Conservation (phyloP, 768 basidiomycete species). For the Xerocomellus intermedius region DNA sequence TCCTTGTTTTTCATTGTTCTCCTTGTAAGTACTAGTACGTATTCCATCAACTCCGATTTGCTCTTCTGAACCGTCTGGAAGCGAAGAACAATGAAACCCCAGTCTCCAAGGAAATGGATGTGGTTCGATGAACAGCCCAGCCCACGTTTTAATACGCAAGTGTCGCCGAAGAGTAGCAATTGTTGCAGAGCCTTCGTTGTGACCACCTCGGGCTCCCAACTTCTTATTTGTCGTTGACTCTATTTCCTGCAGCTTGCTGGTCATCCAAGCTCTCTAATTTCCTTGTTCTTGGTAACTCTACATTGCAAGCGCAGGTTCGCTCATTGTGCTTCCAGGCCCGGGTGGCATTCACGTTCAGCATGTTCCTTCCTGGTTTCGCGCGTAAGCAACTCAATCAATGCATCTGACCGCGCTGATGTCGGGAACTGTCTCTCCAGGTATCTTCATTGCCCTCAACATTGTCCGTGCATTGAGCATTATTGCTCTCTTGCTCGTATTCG, state of each 20-base stretch:
- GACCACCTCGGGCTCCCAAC: not conserved
- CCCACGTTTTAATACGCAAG: not conserved
- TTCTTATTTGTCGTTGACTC: not conserved
- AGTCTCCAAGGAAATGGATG: conserved; percentile 26
- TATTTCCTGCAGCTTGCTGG: conserved; percentile 26
- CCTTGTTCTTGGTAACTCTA: not conserved
- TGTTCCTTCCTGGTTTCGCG: conserved; percentile 29
- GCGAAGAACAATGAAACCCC: conserved; percentile 25
- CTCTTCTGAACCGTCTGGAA: not conserved
- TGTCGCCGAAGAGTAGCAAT: not conserved
- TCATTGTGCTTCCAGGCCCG: not conserved
- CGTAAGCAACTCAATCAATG: conserved; percentile 16
- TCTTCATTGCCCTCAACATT: conserved; percentile 77
- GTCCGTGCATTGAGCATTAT: conserved; percentile 75
- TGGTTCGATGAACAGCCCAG: not conserved
- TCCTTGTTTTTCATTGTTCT: conserved; percentile 25
- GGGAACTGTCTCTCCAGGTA: conserved; percentile 26
- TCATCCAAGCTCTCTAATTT: conserved; percentile 16
- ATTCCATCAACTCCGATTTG: not conserved
- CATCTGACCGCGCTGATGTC: not conserved
- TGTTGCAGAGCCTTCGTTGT: not conserved
- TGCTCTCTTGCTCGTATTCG: conserved; percentile 75
- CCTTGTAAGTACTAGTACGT: conserved; percentile 11
- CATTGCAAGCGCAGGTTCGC: conserved; percentile 23
- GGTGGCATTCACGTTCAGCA: conserved; percentile 8